These are phyloP conservation scores for Suillus subluteus DNA, from an alignment of 768 basidiomycete genomes.

Conservation along the genomic window DNA sequence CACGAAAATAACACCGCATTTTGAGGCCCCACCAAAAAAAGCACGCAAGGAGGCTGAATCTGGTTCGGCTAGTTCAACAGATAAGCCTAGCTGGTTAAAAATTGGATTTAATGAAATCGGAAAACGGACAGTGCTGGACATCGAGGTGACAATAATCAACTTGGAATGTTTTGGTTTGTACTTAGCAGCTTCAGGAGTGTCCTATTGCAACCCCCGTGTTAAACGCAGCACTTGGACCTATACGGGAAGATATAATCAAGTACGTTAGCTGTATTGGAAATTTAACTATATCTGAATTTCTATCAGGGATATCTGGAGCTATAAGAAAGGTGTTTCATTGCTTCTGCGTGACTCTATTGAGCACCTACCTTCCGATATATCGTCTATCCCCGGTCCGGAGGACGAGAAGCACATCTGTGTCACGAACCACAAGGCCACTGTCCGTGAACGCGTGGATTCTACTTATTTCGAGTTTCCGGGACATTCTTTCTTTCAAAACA, in stretches of 20 bases:
- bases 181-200: slow-evolving; percentile 64
- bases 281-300: slow-evolving; percentile 12
- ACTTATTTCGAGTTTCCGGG: slow-evolving; percentile 84
- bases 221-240: slow-evolving; percentile 63
- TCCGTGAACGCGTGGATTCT: slow-evolving; percentile 84
- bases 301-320: slow-evolving; percentile 75
- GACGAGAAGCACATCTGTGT: slow-evolving; percentile 75
- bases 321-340: slow-evolving; percentile 87
- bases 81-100: slow-evolving; percentile 68
- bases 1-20: slow-evolving; percentile 98
- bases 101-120: slow-evolving; percentile 91
- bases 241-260: slow-evolving; percentile 72
- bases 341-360: slow-evolving; percentile 85
- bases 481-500: slow-evolving; percentile 97
- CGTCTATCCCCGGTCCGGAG: slow-evolving; percentile 38
- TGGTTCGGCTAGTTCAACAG: slow-evolving; percentile 1
- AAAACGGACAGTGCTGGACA: slow-evolving; percentile 78
- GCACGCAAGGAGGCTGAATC: slow-evolving; percentile 19
- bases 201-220: slow-evolving; percentile 86
- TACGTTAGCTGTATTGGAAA: slow-evolving; percentile 35
- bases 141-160: slow-evolving; percentile 63
- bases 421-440: slow-evolving; percentile 76
- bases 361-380: slow-evolving; percentile 14
- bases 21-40: slow-evolving; percentile 71
- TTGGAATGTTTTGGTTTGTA: background rate